These are phyloP conservation scores for Peronospora farinosa DNA, from an alignment of 352 stramenopile genomes.

Conservation along the genomic window DNA sequence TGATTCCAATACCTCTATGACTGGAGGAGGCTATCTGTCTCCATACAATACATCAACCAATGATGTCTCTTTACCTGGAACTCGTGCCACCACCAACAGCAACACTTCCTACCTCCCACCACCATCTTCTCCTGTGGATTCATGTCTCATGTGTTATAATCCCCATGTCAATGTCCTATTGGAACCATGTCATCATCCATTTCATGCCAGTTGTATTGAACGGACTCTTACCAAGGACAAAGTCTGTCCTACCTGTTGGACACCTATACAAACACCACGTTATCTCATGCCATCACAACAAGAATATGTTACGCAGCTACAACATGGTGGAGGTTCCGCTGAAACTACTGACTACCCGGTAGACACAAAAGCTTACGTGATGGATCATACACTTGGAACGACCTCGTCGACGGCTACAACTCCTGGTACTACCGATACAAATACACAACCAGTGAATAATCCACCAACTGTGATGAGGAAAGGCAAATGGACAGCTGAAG, in stretches of 20 bases:
- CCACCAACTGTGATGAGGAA: constrained; percentile 63
- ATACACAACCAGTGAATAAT: constrained; percentile 4
- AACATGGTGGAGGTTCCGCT: too few relatives aligned
- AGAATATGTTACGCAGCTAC: too few relatives aligned
- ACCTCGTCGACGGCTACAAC: too few relatives aligned
- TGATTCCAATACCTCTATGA: constrained; percentile 17
- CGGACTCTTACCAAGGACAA: constrained; percentile 69
- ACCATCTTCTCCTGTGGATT: too few relatives aligned
- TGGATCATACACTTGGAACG: constrained; percentile 10
- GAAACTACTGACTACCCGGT: constrained; percentile 9
- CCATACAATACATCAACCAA: neutral
- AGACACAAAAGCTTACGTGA: constrained; percentile 24
- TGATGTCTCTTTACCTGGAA: neutral
- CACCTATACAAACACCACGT: constrained; percentile 56
- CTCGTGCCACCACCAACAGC: too few relatives aligned
- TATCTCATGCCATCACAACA: too few relatives aligned
- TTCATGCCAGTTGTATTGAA: constrained; percentile 74
- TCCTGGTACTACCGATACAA: neutral
- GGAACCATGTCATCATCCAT: constrained; percentile 71
- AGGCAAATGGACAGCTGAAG: constrained; percentile 95
- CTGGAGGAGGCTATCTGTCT: constrained; percentile 21
- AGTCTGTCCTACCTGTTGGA: constrained; percentile 68
- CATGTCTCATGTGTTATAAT: constrained; percentile 38
- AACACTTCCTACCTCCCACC: too few relatives aligned
- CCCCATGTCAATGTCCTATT: constrained; percentile 38